phyloP scores from a whole-genome alignment of 371 early-diverging fungal species.

The Chytridium lagenaria region DNA sequence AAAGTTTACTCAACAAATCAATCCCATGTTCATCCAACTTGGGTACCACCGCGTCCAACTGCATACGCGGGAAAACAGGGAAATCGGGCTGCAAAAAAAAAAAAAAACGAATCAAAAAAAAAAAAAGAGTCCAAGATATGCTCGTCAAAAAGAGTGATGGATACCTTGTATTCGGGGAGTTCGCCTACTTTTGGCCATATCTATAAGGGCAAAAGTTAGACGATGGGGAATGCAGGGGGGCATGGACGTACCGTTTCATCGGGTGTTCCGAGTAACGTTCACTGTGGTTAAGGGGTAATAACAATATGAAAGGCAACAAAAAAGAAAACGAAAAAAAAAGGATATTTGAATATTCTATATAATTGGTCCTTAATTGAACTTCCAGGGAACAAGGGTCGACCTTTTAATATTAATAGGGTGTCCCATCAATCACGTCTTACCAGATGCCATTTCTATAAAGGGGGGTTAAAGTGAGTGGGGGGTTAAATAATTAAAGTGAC shows the following conservation, averaged over 20 bases:
- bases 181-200: constrained; percentile 91
- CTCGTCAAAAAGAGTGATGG: not conserved
- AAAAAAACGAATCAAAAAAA: not conserved
- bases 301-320: not conserved
- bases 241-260: constrained; percentile 71
- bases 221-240: not conserved
- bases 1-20: constrained; percentile 77
- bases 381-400: constrained; percentile 96
- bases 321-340: not conserved
- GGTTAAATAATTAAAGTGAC: not conserved
- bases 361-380: constrained; percentile 92
- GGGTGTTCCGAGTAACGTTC: constrained; percentile 80
- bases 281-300: not conserved
- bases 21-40: constrained; percentile 77
- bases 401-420: constrained; percentile 52
- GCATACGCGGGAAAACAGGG: constrained; percentile 71
- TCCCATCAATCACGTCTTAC: not conserved
- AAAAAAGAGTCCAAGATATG: not conserved
- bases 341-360: constrained; percentile 74
- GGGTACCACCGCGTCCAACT: constrained; percentile 72
- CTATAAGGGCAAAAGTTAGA: constrained; percentile 17
- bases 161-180: constrained; percentile 83
- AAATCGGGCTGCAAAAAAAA: constrained; percentile 55
- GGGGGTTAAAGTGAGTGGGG: too few species aligned
- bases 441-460: constrained; percentile 24